Conservation (phyloP, 2,329 filamentous ascomycete species). For the Atkinsonella texensis region DNA sequence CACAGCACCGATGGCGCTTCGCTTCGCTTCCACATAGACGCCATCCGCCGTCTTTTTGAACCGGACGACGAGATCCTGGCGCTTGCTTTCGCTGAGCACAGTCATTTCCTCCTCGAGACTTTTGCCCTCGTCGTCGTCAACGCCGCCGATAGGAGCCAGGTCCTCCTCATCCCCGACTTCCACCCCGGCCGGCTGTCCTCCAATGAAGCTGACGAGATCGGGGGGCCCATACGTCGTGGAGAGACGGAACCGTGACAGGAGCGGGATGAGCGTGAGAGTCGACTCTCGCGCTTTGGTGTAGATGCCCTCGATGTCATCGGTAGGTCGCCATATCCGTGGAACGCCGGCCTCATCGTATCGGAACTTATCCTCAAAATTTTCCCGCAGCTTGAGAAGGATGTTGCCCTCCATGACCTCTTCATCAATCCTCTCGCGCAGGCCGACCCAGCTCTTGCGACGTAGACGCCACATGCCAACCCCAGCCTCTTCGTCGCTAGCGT, state of each 20-base stretch:
- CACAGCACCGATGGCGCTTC: slow-evolving; percentile 89
- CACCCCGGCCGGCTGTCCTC: slow-evolving; percentile 59
- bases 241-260: slow-evolving; percentile 75
- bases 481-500: slow-evolving; percentile 83
- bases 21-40: slow-evolving; percentile 95
- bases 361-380: slow-evolving; percentile 99
- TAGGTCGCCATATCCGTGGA: slow-evolving; percentile 90
- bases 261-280: slow-evolving; percentile 78
- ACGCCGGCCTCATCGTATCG: slow-evolving; percentile 92
- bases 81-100: slow-evolving; percentile 79
- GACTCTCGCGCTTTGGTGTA: slow-evolving; percentile 90
- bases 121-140: slow-evolving; percentile 91
- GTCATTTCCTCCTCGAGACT: slow-evolving; percentile 94
- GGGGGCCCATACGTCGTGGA: slow-evolving; percentile 63
- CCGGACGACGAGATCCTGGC: slow-evolving; percentile 79
- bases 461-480: slow-evolving; percentile 87
- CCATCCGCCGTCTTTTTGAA: slow-evolving; percentile 99
- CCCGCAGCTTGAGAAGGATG: slow-evolving; percentile 82
- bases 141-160: slow-evolving; percentile 74
- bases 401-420: slow-evolving; percentile 99
- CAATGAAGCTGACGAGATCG: slow-evolving; percentile 75
- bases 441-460: slow-evolving; percentile 87
- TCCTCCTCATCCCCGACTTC: slow-evolving; percentile 85
- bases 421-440: slow-evolving; percentile 79
- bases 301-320: slow-evolving; percentile 90